Evolutionary conservation across 2,329 filamentous ascomycete species (phyloP).

Genomic region (Aspergillus quadrilineatus): DNA sequence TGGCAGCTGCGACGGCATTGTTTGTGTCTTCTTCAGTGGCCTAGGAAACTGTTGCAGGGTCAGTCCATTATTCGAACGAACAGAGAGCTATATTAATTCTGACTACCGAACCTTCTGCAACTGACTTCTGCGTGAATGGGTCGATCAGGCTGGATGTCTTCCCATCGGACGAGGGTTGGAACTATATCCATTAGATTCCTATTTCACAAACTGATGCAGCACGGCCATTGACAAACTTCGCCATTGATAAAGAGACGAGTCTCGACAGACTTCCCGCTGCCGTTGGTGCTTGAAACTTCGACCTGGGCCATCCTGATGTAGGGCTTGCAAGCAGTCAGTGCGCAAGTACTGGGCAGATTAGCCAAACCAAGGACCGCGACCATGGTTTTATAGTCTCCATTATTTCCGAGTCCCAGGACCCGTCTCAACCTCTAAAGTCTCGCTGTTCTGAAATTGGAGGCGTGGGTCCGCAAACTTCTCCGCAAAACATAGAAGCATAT

Average conservation of each 20-base stretch:
- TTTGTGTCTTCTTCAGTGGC: slow-evolving; percentile 30
- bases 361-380: not conserved
- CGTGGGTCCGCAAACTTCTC: not conserved
- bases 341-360: not conserved
- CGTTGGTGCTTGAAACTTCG: not conserved
- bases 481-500: not conserved
- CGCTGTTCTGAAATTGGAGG: not conserved
- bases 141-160: slow-evolving; percentile 33
- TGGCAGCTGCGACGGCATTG: slow-evolving; percentile 38
- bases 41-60: not conserved
- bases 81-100: not conserved
- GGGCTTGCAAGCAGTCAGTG: not conserved
- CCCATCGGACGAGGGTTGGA: slow-evolving; percentile 27
- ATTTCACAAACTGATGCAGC: not conserved
- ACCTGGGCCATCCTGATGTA: slow-evolving; percentile 3
- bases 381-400: not conserved
- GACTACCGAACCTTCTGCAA: slow-evolving; percentile 26
- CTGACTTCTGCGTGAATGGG: slow-evolving; percentile 29
- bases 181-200: slow-evolving; percentile 17
- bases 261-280: slow-evolving; percentile 22
- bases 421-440: not conserved
- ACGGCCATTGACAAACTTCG: slow-evolving; percentile 21
- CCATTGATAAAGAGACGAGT: slow-evolving; percentile 36
- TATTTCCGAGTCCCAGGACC: not conserved
- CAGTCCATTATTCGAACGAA: not conserved